Percentiles rank a stretch among this genome's conserved stretches.
phyloP scores from a whole-genome alignment of 192 early-diverging fungal species.

The Mortierella claussenii region DNA sequence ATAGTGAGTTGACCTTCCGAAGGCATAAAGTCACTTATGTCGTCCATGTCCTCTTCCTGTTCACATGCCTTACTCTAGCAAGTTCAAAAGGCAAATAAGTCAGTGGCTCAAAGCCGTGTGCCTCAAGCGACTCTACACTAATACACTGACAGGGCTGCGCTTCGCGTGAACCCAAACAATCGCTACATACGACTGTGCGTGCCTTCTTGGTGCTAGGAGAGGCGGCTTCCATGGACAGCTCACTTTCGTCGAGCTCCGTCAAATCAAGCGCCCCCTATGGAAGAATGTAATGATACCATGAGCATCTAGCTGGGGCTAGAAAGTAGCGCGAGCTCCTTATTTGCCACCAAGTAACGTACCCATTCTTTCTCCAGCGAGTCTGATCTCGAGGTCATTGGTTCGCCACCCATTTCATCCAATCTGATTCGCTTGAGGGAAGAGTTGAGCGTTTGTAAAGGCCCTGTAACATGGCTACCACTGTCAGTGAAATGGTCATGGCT shows the following conservation, averaged over 20 bases:
- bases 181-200: too few relatives aligned
- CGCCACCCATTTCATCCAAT: conserved; percentile 14
- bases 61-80: conserved; percentile 1
- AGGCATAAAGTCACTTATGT: conserved; percentile 24
- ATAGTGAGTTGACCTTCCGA: background rate
- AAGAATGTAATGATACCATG: too few relatives aligned
- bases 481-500: conserved; percentile 1
- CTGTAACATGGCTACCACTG: background rate
- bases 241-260: conserved; percentile 20
- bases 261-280: conserved; percentile 22
- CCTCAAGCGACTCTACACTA: too few relatives aligned
- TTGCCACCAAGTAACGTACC: too few relatives aligned
- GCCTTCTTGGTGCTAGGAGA: conserved; percentile 25
- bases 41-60: conserved; percentile 8
- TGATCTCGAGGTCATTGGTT: conserved; percentile 15
- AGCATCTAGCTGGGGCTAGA: too few relatives aligned
- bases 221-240: background rate
- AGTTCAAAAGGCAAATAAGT: background rate
- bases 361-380: conserved; percentile 44
- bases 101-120: too few relatives aligned
- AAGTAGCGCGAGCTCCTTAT: too few relatives aligned
- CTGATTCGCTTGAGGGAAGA: conserved; percentile 49
- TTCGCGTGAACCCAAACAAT: too few relatives aligned
- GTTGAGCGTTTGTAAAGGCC: conserved; percentile 39
- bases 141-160: too few relatives aligned